Conservation (phyloP, 1,284 basidiomycete genomes). For the Pseudozyma thailandica region DNA sequence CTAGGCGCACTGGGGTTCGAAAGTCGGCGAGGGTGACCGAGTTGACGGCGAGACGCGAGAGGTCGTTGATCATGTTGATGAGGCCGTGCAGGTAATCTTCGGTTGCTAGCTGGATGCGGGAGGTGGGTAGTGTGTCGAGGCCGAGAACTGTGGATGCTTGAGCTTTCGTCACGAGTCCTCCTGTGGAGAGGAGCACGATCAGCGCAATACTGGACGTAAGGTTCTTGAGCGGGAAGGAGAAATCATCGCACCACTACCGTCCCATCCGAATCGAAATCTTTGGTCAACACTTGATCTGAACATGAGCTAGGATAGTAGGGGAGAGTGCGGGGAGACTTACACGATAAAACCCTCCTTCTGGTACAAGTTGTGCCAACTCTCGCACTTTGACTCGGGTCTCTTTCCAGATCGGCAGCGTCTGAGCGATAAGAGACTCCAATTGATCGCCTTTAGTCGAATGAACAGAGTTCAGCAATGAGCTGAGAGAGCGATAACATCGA, state of each 20-base stretch:
- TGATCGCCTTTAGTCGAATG: slow-evolving; percentile 40
- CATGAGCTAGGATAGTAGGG: not conserved
- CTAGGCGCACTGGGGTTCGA: slow-evolving; percentile 54
- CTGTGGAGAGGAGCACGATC: slow-evolving; percentile 38
- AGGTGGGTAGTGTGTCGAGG: not conserved
- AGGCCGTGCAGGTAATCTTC: slow-evolving; percentile 64
- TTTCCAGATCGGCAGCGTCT: not conserved
- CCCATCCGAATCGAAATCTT: not conserved
- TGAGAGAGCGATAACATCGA: slow-evolving; percentile 29
- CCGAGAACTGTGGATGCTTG: slow-evolving; percentile 36
- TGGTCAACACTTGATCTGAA: not conserved
- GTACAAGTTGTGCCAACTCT: slow-evolving; percentile 24
- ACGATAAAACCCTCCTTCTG: slow-evolving; percentile 35
- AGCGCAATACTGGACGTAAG: slow-evolving; percentile 26
- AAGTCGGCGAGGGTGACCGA: slow-evolving; percentile 58
- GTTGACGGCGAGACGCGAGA: slow-evolving; percentile 52
- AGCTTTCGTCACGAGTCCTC: slow-evolving; percentile 45
- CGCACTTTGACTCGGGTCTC: not conserved
- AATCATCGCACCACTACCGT: slow-evolving; percentile 35
- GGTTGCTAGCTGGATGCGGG: slow-evolving; percentile 38
- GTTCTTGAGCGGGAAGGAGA: slow-evolving; percentile 22
- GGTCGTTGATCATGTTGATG: slow-evolving; percentile 60
- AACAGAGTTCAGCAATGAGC: slow-evolving; percentile 35
- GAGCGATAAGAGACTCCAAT: slow-evolving; percentile 5
- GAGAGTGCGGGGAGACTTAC: slow-evolving; percentile 13